Percentiles rank a stretch among this genome's conserved stretches.
These are phyloP conservation scores for Kwoniella bestiolae DNA, from an alignment of 768 basidiomycete species.

Conservation along the genomic window DNA sequence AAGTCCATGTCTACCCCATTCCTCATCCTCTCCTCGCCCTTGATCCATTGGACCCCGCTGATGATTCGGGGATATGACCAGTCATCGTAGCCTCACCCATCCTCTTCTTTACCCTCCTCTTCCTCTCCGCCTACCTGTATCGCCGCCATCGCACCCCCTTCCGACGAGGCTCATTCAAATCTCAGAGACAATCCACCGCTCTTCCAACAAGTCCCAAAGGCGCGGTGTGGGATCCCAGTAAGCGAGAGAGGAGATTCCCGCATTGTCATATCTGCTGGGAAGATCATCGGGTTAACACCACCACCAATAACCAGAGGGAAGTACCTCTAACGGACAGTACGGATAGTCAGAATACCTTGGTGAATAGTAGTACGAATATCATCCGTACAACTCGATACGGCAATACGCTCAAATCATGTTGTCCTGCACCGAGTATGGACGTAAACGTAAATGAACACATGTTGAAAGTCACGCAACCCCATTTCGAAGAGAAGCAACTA, in stretches of 20 bases:
- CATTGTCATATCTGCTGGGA: neutral
- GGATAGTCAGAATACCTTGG: neutral
- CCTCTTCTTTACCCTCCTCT: slow-evolving; percentile 11
- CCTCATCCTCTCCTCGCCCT: too few species aligned
- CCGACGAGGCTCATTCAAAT: neutral
- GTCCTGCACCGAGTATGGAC: neutral
- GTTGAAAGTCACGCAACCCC: slow-evolving; percentile 14
- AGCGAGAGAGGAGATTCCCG: neutral
- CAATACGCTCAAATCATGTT: too few species aligned
- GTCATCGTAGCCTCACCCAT: slow-evolving; percentile 20
- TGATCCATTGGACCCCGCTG: too few species aligned
- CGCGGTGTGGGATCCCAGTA: neutral
- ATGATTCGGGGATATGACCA: too few species aligned
- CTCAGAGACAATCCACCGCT: neutral
- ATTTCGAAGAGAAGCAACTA: slow-evolving; percentile 29
- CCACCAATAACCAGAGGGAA: neutral
- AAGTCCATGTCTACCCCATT: neutral
- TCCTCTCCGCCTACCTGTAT: slow-evolving; percentile 9
- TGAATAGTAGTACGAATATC: neutral
- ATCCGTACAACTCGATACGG: neutral
- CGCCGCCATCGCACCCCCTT: neutral
- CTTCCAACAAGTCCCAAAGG: neutral
- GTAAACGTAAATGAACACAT: neutral
- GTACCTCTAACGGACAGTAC: neutral
- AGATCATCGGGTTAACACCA: neutral